Evolutionary conservation across 2,329 filamentous ascomycete species (phyloP).

Genomic region (Trichoderma sp.): DNA sequence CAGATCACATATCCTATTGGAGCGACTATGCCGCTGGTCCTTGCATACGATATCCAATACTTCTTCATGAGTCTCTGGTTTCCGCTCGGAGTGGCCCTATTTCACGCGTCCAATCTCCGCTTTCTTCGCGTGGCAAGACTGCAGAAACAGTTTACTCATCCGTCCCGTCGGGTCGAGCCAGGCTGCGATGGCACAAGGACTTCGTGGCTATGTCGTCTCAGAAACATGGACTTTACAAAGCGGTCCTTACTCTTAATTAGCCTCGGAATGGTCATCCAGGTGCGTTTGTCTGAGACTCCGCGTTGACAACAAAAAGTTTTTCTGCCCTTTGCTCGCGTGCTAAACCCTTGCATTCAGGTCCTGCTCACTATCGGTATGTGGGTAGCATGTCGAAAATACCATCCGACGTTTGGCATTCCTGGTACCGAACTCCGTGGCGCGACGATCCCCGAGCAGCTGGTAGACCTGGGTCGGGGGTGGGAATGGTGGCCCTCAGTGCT

Average conservation of each 20-base stretch:
- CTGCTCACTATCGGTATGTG: conserved; percentile 53
- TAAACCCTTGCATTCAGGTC: conserved; percentile 37
- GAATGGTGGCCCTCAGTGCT: conserved; percentile 59
- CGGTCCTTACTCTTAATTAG: conserved; percentile 45
- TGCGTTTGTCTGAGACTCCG: conserved; percentile 27
- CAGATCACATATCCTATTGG: conserved; percentile 44
- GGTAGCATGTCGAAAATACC: conserved; percentile 56
- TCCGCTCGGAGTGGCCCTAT: conserved; percentile 55
- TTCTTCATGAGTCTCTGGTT: conserved; percentile 60
- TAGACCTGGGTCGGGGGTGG: conserved; percentile 47
- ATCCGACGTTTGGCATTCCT: conserved; percentile 47
- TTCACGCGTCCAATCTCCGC: conserved; percentile 54
- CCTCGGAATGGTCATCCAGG: conserved; percentile 48
- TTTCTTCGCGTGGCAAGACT: conserved; percentile 49
- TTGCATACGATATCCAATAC: conserved; percentile 50
- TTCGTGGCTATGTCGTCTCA: conserved; percentile 35
- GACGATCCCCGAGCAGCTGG: conserved; percentile 40
- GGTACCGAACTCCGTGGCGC: conserved; percentile 34
- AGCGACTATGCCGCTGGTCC: conserved; percentile 36
- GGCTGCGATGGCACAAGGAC: conserved; percentile 30
- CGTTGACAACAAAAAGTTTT: background rate
- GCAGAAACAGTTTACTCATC: conserved; percentile 42
- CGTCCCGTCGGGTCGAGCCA: conserved; percentile 18
- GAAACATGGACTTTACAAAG: conserved; percentile 36
- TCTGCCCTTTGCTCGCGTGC: background rate